A percentile compares a stretch with the other conserved stretches of the same genome.
Evolutionary conservation across 345 rosid species (phyloP).

Genomic region (Ricinus communis): DNA sequence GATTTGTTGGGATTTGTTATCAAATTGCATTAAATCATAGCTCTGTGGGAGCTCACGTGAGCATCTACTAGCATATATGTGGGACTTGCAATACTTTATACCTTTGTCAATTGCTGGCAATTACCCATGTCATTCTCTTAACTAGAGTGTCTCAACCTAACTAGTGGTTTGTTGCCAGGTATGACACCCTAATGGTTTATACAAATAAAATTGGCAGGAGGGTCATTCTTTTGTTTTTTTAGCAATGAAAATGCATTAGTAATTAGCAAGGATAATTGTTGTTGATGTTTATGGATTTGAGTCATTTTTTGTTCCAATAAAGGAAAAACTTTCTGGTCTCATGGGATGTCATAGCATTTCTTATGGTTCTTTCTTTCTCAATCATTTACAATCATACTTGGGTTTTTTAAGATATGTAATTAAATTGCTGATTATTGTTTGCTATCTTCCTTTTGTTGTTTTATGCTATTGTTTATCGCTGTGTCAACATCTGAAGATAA

Average conservation of each 20-base stretch:
- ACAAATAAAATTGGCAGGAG: not conserved
- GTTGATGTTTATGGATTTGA: not conserved
- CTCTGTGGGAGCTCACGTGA: not conserved
- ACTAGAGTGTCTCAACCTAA: not conserved
- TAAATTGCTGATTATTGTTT: conserved; percentile 11
- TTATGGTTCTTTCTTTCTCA: not conserved
- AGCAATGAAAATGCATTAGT: too few species aligned
- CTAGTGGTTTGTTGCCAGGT: not conserved
- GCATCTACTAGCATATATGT: not conserved
- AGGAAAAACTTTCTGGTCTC: not conserved
- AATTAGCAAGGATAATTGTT: not conserved
- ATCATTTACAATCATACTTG: not conserved
- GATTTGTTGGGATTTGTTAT: conserved; percentile 5
- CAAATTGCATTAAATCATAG: not conserved
- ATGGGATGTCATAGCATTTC: not conserved
- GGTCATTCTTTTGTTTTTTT: too few species aligned
- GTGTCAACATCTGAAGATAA: conserved; percentile 47
- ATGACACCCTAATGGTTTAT: not conserved
- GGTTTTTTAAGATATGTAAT: not conserved
- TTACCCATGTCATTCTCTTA: not conserved
- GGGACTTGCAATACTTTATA: not conserved
- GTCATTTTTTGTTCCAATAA: too few species aligned
- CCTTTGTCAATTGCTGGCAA: not conserved
- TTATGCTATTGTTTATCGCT: conserved; percentile 30
- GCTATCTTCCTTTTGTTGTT: not conserved